phyloP scores from a whole-genome alignment of 2,329 filamentous ascomycete species.

The Chalaropsis ovoidea region DNA sequence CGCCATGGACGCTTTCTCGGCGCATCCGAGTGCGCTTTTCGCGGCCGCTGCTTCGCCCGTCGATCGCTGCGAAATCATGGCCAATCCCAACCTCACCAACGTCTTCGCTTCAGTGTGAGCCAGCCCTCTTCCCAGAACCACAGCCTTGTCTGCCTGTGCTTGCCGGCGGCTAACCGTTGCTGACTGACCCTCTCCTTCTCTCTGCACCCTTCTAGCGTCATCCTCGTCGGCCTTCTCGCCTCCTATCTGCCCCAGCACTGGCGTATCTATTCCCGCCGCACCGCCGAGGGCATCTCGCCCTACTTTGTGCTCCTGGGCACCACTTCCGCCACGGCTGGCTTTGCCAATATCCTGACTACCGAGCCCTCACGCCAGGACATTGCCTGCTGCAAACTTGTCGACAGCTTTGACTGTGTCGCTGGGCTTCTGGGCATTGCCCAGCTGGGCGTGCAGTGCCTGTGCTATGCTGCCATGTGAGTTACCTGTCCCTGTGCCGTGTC shows the following conservation, averaged over 20 bases:
- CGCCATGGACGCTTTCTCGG: slow-evolving; percentile 30
- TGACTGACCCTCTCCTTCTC: not conserved
- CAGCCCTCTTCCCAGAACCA: not conserved
- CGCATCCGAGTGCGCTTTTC: slow-evolving; percentile 22
- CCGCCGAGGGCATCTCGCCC: slow-evolving; percentile 88
- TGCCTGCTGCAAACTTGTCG: slow-evolving; percentile 73
- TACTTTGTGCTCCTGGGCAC: slow-evolving; percentile 92
- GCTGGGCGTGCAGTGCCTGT: slow-evolving; percentile 82
- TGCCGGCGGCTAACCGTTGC: too few species aligned
- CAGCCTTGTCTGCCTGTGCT: too few species aligned
- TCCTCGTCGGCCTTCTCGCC: slow-evolving; percentile 76
- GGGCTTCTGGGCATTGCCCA: slow-evolving; percentile 82
- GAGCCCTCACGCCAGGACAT: slow-evolving; percentile 76
- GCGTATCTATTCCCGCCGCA: slow-evolving; percentile 75
- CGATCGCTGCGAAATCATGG: slow-evolving; percentile 26
- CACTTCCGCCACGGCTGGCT: slow-evolving; percentile 75
- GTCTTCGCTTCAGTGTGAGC: slow-evolving; percentile 26
- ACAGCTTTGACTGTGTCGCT: slow-evolving; percentile 70
- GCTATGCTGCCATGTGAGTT: slow-evolving; percentile 80
- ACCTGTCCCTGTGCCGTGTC: not conserved
- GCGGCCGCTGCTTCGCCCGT: slow-evolving; percentile 13
- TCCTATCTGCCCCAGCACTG: slow-evolving; percentile 93
- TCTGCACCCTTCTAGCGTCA: slow-evolving; percentile 42
- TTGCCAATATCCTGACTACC: slow-evolving; percentile 84
- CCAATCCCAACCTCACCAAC: slow-evolving; percentile 25